phyloP scores from a whole-genome alignment of 2,329 filamentous ascomycete species.

The Alternaria dauci region DNA sequence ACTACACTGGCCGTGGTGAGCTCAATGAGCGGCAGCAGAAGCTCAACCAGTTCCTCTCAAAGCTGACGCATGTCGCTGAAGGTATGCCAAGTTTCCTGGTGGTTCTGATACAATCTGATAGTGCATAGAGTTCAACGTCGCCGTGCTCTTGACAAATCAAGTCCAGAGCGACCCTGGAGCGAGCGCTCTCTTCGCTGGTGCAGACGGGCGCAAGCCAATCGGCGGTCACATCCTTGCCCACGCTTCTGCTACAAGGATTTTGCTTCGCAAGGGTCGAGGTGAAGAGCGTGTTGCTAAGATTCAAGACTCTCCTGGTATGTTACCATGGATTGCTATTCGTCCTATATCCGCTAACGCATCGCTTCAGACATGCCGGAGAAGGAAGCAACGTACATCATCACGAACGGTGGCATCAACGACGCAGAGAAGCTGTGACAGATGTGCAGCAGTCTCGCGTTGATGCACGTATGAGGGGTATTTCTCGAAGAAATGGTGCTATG shows the following conservation, averaged over 20 bases:
- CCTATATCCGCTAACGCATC: constrained; percentile 27
- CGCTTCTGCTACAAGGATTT: constrained; percentile 71
- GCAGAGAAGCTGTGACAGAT: constrained; percentile 65
- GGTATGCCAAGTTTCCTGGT: constrained; percentile 45
- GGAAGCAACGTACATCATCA: constrained; percentile 75
- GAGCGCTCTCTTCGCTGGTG: constrained; percentile 71
- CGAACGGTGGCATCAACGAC: constrained; percentile 73
- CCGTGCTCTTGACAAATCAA: constrained; percentile 68
- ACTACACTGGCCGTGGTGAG: constrained; percentile 72
- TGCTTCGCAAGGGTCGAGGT: constrained; percentile 72
- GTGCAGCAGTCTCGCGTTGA: background rate
- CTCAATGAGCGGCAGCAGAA: constrained; percentile 74
- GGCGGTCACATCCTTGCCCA: constrained; percentile 75
- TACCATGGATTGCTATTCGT: constrained; percentile 9
- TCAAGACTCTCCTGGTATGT: constrained; percentile 71
- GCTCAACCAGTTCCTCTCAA: constrained; percentile 70
- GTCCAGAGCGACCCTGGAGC: constrained; percentile 76
- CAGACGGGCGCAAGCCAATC: constrained; percentile 72
- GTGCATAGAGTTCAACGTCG: constrained; percentile 69
- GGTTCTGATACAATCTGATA: background rate
- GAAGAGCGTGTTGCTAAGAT: constrained; percentile 76
- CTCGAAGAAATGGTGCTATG: background rate
- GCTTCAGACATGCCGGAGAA: constrained; percentile 69
- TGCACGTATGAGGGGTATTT: background rate
- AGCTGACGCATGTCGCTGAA: constrained; percentile 71